Conservation (phyloP, 257 asterid genomes). For the Rehmannia glutinosa region DNA sequence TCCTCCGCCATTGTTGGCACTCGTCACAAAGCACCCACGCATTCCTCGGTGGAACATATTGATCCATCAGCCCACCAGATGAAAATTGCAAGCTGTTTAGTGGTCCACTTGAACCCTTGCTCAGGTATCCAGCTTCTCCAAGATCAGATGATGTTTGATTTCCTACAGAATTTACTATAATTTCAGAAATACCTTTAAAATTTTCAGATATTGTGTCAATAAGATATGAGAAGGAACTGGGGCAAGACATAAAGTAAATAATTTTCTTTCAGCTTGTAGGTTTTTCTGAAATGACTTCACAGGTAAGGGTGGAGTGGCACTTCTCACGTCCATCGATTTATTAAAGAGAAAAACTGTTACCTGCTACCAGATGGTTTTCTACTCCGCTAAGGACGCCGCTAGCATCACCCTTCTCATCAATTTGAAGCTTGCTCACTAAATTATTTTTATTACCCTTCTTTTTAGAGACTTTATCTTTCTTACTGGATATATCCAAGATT, state of each 20-base stretch:
- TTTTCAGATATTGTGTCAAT: conserved; percentile 8
- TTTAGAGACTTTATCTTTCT: conserved; percentile 39
- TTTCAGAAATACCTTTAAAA: conserved; percentile 10
- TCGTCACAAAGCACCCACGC: conserved; percentile 95
- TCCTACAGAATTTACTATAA: conserved; percentile 37
- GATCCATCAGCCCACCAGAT: conserved; percentile 28
- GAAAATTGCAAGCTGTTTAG: conserved; percentile 19
- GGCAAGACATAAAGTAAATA: conserved; percentile 8
- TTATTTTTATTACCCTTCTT: conserved; percentile 40
- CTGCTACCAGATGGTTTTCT: conserved; percentile 39
- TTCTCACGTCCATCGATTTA: neutral
- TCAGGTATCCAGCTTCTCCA: conserved; percentile 37
- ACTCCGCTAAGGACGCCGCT: conserved; percentile 27
- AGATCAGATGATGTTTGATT: conserved; percentile 26
- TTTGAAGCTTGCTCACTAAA: conserved; percentile 28
- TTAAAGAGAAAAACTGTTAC: conserved; percentile 28
- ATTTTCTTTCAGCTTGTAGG: neutral
- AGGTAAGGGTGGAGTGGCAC: neutral
- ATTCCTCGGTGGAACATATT: conserved; percentile 32
- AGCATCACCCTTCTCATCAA: conserved; percentile 29
- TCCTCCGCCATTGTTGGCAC: conserved; percentile 89
- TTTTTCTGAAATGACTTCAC: conserved; percentile 4
- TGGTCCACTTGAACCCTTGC: conserved; percentile 30
- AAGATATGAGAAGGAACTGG: neutral
- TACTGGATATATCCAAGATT: conserved; percentile 30